These are phyloP conservation scores for Lachnellula cervina DNA, from an alignment of 2,329 filamentous ascomycete species.

Conservation along the genomic window DNA sequence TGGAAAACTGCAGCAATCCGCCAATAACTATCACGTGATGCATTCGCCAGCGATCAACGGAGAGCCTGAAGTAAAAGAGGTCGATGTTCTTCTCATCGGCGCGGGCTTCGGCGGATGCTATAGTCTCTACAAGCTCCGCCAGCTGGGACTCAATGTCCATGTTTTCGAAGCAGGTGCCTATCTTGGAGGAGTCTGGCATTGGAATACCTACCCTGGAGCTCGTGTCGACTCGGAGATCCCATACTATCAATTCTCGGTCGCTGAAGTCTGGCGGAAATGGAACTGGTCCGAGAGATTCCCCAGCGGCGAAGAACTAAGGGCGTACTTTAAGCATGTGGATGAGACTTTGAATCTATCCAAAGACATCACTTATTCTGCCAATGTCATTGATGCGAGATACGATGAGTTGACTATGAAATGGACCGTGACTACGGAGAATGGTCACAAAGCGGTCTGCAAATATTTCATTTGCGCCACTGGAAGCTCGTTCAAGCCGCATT, in stretches of 20 bases:
- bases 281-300: slow-evolving; percentile 52
- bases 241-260: slow-evolving; percentile 23
- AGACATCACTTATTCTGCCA: slow-evolving; percentile 11
- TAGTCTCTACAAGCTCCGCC: no score
- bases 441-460: slow-evolving; percentile 6
- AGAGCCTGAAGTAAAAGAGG: no score
- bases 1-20: no score
- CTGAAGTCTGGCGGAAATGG: slow-evolving; percentile 46
- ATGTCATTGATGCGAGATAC: slow-evolving; percentile 12
- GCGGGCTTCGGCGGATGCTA: no score
- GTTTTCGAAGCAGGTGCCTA: slow-evolving; percentile 40
- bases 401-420: slow-evolving; percentile 6
- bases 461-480: slow-evolving; percentile 24
- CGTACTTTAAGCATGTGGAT: slow-evolving; percentile 57
- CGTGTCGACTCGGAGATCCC: slow-evolving; percentile 19
- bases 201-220: slow-evolving; percentile 24
- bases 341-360: slow-evolving; percentile 51
- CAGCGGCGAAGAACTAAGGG: slow-evolving; percentile 45
- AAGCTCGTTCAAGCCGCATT: slow-evolving; percentile 23
- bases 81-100: no score
- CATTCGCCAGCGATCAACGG: no score
- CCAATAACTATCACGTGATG: no score
- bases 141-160: background rate
- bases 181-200: slow-evolving; percentile 33
- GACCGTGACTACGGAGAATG: slow-evolving; percentile 14